These are phyloP conservation scores for Aspergillus wentii DNA, from an alignment of 495 filamentous ascomycete genomes.

Conservation along the genomic window DNA sequence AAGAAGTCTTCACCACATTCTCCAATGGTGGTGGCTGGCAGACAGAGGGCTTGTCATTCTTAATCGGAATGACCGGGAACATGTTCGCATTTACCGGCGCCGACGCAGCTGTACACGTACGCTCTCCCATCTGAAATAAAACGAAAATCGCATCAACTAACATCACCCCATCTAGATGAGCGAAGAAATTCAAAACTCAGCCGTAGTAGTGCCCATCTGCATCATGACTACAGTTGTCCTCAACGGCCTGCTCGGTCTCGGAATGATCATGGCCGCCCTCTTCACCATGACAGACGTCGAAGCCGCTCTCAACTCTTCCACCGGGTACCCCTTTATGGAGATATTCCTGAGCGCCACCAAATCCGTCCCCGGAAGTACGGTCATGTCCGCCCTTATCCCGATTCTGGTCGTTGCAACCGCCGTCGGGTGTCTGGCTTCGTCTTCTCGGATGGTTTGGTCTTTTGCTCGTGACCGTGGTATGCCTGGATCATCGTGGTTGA, in stretches of 20 bases:
- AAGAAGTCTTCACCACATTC: conserved; percentile 38
- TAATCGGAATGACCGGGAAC: conserved; percentile 14
- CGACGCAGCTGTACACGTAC: too few species aligned
- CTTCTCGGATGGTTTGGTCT: conserved; percentile 15
- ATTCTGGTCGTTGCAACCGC: conserved; percentile 15
- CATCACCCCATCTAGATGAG: too few species aligned
- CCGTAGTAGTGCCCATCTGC: conserved; percentile 21
- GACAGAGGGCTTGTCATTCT: too few species aligned
- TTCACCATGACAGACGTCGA: conserved; percentile 35
- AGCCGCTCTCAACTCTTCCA: too few species aligned
- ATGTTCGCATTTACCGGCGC: background rate
- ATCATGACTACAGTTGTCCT: conserved; percentile 28
- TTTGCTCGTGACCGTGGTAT: conserved; percentile 14
- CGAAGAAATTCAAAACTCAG: conserved; percentile 35
- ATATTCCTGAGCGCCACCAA: too few species aligned
- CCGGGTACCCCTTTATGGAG: too few species aligned
- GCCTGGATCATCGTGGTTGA: too few species aligned
- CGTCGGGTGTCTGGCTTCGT: conserved; percentile 15
- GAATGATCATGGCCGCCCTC: conserved; percentile 27
- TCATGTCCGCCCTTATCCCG: conserved; percentile 14
- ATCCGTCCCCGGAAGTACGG: too few species aligned
- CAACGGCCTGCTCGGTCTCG: conserved; percentile 30
- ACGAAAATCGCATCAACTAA: too few species aligned
- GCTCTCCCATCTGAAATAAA: too few species aligned
- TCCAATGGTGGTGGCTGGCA: conserved; percentile 34